Evolutionary conservation across 2,329 filamentous ascomycete genomes (phyloP).

Genomic region (Sclerotinia minor): DNA sequence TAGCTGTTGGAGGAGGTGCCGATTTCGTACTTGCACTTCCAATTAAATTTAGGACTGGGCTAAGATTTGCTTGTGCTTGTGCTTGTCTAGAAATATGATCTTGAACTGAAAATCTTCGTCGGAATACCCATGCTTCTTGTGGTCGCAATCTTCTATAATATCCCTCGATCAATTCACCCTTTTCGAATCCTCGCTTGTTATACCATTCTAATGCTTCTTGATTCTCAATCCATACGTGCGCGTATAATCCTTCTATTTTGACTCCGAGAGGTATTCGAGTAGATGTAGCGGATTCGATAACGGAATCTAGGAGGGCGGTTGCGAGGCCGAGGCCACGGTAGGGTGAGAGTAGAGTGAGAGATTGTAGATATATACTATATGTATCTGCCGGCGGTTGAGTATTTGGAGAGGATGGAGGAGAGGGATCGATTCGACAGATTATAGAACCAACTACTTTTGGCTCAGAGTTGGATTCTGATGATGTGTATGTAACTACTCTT

Average conservation of each 20-base stretch:
- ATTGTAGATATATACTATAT: constrained; percentile 63
- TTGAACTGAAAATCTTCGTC: constrained; percentile 43
- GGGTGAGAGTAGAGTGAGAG: constrained; percentile 61
- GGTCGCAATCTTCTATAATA: constrained; percentile 66
- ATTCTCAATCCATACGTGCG: constrained; percentile 69
- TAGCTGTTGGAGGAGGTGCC: constrained; percentile 28
- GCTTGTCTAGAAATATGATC: constrained; percentile 33
- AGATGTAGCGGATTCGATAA: constrained; percentile 30
- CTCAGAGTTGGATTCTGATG: constrained; percentile 23
- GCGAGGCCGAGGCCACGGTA: constrained; percentile 62
- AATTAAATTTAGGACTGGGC: constrained; percentile 52
- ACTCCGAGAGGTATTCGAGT: constrained; percentile 23
- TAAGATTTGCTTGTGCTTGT: constrained; percentile 54
- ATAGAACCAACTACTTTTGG: constrained; percentile 61
- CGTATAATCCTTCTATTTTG: constrained; percentile 52
- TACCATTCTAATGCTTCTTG: constrained; percentile 65
- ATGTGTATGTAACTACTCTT: constrained; percentile 56
- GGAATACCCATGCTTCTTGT: constrained; percentile 61
- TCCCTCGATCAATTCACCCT: constrained; percentile 48
- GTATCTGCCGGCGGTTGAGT: constrained; percentile 30
- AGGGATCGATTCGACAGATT: constrained; percentile 60
- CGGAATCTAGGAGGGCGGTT: constrained; percentile 51
- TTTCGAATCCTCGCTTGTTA: constrained; percentile 55
- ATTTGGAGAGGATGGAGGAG: constrained; percentile 29
- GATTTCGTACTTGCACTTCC: constrained; percentile 45